Evolutionary conservation across 108 stramenopile species (phyloP).

Genomic region (Skeletonema menzelii): DNA sequence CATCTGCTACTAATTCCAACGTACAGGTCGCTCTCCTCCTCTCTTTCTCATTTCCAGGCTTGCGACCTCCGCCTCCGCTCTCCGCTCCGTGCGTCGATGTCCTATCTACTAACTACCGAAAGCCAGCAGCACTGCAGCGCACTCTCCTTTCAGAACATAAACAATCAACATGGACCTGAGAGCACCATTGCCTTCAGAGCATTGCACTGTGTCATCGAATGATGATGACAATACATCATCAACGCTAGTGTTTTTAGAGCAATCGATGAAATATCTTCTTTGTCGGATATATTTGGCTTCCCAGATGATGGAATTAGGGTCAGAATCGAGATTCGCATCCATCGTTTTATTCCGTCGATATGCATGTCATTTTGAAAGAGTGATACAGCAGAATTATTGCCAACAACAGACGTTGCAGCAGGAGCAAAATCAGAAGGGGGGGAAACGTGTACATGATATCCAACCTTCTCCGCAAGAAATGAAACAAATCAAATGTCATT

Average conservation of each 20-base stretch:
- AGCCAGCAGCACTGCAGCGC: too few species aligned
- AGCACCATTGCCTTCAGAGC: neutral
- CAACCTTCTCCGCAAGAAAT: conserved; percentile 14
- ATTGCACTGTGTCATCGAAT: neutral
- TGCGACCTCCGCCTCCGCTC: too few species aligned
- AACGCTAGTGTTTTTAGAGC: neutral
- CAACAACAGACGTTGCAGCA: neutral
- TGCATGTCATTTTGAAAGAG: conserved; percentile 18
- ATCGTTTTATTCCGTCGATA: conserved; percentile 72
- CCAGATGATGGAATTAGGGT: conserved; percentile 54
- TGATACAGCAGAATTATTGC: neutral
- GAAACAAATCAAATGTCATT: conserved; percentile 33
- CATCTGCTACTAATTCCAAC: too few species aligned
- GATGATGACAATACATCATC: neutral
- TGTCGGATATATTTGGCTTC: conserved; percentile 63
- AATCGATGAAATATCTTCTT: conserved; percentile 14
- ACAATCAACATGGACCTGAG: neutral
- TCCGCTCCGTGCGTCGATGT: too few species aligned
- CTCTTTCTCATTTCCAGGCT: too few species aligned
- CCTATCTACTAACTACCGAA: too few species aligned
- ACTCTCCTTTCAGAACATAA: too few species aligned
- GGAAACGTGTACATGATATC: conserved; percentile 8
- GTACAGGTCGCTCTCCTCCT: too few species aligned
- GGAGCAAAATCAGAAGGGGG: conserved; percentile 11
- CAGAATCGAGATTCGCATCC: conserved; percentile 65